These are phyloP conservation scores for Blastomyces gilchristii DNA, from an alignment of 2,329 filamentous ascomycete genomes.

Conservation along the genomic window DNA sequence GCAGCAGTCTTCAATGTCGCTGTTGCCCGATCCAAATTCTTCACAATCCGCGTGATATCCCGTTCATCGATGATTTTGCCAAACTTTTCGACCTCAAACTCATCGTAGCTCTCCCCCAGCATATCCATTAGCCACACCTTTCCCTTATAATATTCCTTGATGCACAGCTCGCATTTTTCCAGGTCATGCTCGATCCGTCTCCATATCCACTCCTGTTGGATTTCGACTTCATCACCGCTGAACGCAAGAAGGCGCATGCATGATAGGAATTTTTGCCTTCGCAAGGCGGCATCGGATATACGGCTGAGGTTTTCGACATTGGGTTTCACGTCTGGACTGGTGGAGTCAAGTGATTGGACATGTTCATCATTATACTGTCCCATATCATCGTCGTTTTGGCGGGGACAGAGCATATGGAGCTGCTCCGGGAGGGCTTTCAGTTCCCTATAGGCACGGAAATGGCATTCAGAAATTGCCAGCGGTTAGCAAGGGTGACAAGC, in stretches of 20 bases:
- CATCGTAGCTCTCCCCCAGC: conserved; percentile 47
- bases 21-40: conserved; percentile 49
- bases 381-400: conserved; percentile 50
- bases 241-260: conserved; percentile 61
- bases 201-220: conserved; percentile 52
- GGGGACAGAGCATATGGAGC: conserved; percentile 59
- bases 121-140: conserved; percentile 54
- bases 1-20: conserved; percentile 43
- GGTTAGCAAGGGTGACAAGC: not conserved
- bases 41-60: conserved; percentile 53
- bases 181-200: conserved; percentile 49
- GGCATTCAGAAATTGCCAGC: not conserved
- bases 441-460: conserved; percentile 25
- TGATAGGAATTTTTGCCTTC: conserved; percentile 54
- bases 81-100: conserved; percentile 41
- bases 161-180: conserved; percentile 57
- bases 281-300: conserved; percentile 45
- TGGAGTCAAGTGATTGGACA: conserved; percentile 11
- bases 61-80: conserved; percentile 48
- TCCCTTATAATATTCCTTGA: conserved; percentile 62
- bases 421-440: conserved; percentile 37
- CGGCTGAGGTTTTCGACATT: conserved; percentile 27
- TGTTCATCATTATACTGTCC: conserved; percentile 49
- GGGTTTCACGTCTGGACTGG: conserved; percentile 40
- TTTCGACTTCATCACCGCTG: conserved; percentile 48